Evolutionary conservation across 768 basidiomycete genomes (phyloP).

Genomic region (Hysterangium stoloniferum): DNA sequence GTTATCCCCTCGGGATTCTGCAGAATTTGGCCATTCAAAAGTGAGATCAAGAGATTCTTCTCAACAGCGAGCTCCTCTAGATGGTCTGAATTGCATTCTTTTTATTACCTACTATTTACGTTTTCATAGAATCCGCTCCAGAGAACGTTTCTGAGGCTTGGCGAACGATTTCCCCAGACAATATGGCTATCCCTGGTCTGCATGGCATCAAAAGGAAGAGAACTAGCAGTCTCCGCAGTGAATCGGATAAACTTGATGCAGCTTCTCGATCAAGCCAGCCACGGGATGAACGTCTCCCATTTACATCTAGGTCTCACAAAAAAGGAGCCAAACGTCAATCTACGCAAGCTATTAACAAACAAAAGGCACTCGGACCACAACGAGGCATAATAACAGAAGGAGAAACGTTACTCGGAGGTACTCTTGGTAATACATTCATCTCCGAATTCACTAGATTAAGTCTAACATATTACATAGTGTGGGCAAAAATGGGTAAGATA

Average conservation of each 20-base stretch:
- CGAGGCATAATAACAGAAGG: conserved; percentile 6
- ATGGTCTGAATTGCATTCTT: too few relatives aligned
- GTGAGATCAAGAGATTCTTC: too few relatives aligned
- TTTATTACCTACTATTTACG: too few relatives aligned
- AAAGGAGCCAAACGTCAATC: not conserved
- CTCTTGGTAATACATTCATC: conserved; percentile 7
- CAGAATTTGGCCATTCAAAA: too few relatives aligned
- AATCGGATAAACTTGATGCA: not conserved
- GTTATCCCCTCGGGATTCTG: too few relatives aligned
- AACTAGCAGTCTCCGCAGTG: not conserved
- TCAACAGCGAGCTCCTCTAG: too few relatives aligned
- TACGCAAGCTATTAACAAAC: not conserved
- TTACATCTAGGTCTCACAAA: not conserved
- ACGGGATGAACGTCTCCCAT: not conserved
- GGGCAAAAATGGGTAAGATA: conserved; percentile 69
- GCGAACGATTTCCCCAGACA: too few relatives aligned
- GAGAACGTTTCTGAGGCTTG: too few relatives aligned
- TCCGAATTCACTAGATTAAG: conserved; percentile 6
- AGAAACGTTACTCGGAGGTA: conserved; percentile 1
- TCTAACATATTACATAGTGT: conserved; percentile 41
- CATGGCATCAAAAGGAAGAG: conserved; percentile 2
- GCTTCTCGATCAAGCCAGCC: not conserved
- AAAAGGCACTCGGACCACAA: not conserved
- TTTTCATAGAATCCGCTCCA: too few relatives aligned
- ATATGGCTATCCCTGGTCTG: too few relatives aligned